Conservation (phyloP, 2,329 filamentous ascomycete genomes). For the Apiospora saccharicola region DNA sequence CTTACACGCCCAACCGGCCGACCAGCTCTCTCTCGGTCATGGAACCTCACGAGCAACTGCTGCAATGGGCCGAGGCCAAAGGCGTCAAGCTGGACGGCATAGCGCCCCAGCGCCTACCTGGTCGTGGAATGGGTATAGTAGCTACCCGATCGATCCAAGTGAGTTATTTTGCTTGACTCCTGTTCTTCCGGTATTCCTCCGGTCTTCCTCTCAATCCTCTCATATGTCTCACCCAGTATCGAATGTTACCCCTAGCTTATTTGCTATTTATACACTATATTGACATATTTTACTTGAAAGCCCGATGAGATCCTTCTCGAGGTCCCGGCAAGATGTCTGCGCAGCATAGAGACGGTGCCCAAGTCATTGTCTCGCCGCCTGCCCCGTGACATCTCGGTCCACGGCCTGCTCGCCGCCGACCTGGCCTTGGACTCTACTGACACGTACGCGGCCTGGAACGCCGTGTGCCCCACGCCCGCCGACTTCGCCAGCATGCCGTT, state of each 20-base stretch:
- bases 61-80: slow-evolving; percentile 70
- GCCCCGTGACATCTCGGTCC: slow-evolving; percentile 63
- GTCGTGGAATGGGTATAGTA: slow-evolving; percentile 80
- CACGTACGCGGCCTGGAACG: slow-evolving; percentile 65
- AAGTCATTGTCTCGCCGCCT: slow-evolving; percentile 59
- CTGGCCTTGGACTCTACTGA: slow-evolving; percentile 62
- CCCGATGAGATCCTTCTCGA: slow-evolving; percentile 67
- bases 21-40: not conserved
- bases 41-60: slow-evolving; percentile 51
- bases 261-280: no score
- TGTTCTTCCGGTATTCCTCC: not conserved
- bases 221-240: not conserved
- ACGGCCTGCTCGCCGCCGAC: slow-evolving; percentile 76
- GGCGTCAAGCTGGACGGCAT: slow-evolving; percentile 75
- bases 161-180: slow-evolving; percentile 33
- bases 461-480: slow-evolving; percentile 68
- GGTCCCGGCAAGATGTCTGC: slow-evolving; percentile 69
- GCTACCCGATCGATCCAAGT: slow-evolving; percentile 73
- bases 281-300: slow-evolving; percentile 43
- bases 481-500: slow-evolving; percentile 64
- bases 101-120: slow-evolving; percentile 70
- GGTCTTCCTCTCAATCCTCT: not conserved
- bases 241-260: no score
- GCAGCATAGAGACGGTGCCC: slow-evolving; percentile 69
- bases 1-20: not conserved